Conservation (phyloP, 192 early-diverging fungal genomes). For the Umbelopsis vinacea region DNA sequence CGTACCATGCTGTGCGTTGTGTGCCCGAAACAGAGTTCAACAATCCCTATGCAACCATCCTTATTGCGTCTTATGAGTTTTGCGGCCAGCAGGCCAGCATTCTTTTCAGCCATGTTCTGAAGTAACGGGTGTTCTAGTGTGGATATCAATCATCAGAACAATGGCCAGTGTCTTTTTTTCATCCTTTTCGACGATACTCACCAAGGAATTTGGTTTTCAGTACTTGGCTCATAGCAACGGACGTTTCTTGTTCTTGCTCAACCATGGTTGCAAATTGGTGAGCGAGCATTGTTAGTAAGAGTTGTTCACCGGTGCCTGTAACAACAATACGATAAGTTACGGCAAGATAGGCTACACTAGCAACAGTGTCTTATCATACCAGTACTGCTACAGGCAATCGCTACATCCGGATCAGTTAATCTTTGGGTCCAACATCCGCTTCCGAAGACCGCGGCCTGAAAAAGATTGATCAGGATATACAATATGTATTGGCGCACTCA, state of each 20-base stretch:
- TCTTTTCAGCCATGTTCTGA: slow-evolving; percentile 32
- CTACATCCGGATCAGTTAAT: slow-evolving; percentile 16
- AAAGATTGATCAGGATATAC: not conserved
- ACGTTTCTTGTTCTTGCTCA: slow-evolving; percentile 29
- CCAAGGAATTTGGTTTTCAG: slow-evolving; percentile 39
- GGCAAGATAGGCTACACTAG: not conserved
- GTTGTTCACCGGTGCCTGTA: slow-evolving; percentile 82
- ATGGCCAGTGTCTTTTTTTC: no score
- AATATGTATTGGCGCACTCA: not conserved
- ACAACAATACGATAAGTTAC: slow-evolving; percentile 23
- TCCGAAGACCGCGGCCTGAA: slow-evolving; percentile 81
- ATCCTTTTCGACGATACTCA: not conserved
- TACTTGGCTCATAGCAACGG: slow-evolving; percentile 18
- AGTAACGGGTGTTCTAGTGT: slow-evolving; percentile 37
- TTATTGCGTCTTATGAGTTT: not conserved
- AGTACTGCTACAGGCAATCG: slow-evolving; percentile 67
- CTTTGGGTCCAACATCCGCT: slow-evolving; percentile 82
- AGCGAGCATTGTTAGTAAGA: slow-evolving; percentile 76
- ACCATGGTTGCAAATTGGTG: slow-evolving; percentile 52
- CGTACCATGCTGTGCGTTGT: slow-evolving; percentile 76
- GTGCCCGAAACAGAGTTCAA: slow-evolving; percentile 73
- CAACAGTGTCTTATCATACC: slow-evolving; percentile 24
- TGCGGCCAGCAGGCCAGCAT: slow-evolving; percentile 42
- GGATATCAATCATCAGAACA: not conserved
- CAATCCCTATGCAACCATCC: slow-evolving; percentile 6